Percentiles rank a stretch among this genome's conserved stretches.
Evolutionary conservation across 768 basidiomycete species (phyloP).

Genomic region (Tylopilus intermedius): DNA sequence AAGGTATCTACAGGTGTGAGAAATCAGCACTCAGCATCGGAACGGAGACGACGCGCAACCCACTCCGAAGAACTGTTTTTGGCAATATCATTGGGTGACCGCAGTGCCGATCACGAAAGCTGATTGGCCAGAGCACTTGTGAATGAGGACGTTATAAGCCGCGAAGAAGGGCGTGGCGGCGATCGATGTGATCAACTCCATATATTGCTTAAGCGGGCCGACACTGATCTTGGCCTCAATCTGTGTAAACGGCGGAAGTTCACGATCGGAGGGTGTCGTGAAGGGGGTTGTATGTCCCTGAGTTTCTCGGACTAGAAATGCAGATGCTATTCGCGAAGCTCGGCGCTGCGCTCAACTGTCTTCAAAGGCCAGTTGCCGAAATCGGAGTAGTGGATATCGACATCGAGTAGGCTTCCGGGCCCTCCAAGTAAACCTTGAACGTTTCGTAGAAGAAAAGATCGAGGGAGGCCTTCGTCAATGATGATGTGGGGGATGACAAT

Average conservation of each 20-base stretch:
- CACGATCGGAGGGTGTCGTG: constrained; percentile 24
- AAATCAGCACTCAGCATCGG: too few species aligned
- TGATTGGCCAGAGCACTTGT: too few species aligned
- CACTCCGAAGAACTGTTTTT: too few species aligned
- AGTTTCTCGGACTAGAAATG: constrained; percentile 24
- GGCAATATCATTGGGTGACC: too few species aligned
- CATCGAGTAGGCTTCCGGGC: constrained; percentile 24
- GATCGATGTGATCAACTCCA: constrained; percentile 13
- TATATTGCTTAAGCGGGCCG: constrained; percentile 16
- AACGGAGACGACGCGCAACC: too few species aligned
- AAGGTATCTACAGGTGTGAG: too few species aligned
- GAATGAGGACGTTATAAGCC: too few species aligned
- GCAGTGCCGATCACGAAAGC: too few species aligned
- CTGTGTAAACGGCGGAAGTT: constrained; percentile 27
- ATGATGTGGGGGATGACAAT: constrained; percentile 31
- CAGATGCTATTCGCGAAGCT: constrained; percentile 22
- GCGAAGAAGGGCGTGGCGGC: constrained; percentile 24
- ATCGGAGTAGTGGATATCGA: constrained; percentile 16
- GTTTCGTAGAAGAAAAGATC: constrained; percentile 30
- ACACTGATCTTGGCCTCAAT: too few species aligned
- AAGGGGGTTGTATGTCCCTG: constrained; percentile 15
- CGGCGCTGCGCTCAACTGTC: constrained; percentile 24
- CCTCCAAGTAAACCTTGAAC: constrained; percentile 26
- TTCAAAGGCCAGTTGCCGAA: constrained; percentile 25
- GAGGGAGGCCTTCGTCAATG: constrained; percentile 28